phyloP scores from a whole-genome alignment of 2,329 filamentous ascomycete species.

The Trichoderma sp. region DNA sequence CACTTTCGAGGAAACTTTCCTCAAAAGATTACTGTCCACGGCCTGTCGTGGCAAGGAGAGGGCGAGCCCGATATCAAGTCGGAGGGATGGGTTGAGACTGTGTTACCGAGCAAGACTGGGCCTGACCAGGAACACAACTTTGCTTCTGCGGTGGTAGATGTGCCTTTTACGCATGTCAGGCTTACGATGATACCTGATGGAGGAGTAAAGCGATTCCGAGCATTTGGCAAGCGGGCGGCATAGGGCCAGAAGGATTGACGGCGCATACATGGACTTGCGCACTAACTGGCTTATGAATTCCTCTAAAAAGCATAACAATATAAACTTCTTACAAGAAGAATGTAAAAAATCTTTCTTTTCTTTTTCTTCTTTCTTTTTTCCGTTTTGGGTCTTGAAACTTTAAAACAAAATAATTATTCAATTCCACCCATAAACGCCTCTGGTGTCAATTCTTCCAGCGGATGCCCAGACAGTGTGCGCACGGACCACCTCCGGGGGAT shows the following conservation, averaged over 20 bases:
- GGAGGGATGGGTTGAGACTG: constrained; percentile 66
- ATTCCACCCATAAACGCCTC: background rate
- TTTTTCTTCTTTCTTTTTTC: background rate
- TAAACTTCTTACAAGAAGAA: background rate
- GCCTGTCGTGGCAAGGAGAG: constrained; percentile 57
- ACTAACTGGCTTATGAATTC: background rate
- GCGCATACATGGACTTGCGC: background rate
- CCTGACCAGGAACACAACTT: constrained; percentile 76
- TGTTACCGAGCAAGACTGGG: constrained; percentile 68
- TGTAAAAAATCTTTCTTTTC: background rate
- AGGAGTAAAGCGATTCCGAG: constrained; percentile 82
- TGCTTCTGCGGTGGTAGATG: constrained; percentile 57
- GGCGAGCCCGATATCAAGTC: constrained; percentile 61
- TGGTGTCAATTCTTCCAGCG: background rate
- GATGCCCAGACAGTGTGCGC: constrained; percentile 12
- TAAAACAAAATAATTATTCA: background rate
- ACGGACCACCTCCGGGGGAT: constrained; percentile 25
- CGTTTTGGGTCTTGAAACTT: background rate
- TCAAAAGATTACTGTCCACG: constrained; percentile 71
- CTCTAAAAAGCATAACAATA: background rate
- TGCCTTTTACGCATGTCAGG: constrained; percentile 79
- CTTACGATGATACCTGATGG: constrained; percentile 92
- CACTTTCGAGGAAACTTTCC: constrained; percentile 86
- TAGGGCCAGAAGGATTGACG: background rate
- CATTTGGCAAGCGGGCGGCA: constrained; percentile 42